Percentiles rank a stretch among this genome's conserved stretches.
Conservation (phyloP, 2,329 filamentous ascomycete genomes). For the Phialophora expanda region DNA sequence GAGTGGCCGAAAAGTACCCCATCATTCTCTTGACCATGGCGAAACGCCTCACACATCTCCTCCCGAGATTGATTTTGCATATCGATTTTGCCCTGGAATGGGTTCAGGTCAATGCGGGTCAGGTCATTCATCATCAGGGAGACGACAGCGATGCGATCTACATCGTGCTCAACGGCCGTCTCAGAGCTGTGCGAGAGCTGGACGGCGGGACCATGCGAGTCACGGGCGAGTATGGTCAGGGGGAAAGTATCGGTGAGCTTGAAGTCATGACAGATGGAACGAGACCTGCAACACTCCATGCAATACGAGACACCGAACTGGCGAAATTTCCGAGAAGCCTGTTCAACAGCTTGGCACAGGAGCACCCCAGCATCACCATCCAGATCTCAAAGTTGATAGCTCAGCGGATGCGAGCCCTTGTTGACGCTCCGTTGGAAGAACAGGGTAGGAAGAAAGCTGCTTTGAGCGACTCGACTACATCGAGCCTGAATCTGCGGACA, state of each 20-base stretch:
- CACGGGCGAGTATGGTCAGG: constrained; percentile 91
- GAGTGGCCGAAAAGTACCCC: constrained; percentile 90
- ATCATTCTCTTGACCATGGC: constrained; percentile 94
- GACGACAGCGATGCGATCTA: constrained; percentile 99
- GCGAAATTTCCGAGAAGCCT: constrained; percentile 94
- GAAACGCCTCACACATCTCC: constrained; percentile 85
- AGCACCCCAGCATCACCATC: constrained; percentile 97
- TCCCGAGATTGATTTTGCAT: constrained; percentile 88
- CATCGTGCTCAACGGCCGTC: constrained; percentile 90
- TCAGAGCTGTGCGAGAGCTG: constrained; percentile 82
- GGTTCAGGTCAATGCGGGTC: constrained; percentile 94
- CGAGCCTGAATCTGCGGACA: constrained; percentile 88
- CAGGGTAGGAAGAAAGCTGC: constrained; percentile 59
- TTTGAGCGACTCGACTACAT: constrained; percentile 57
- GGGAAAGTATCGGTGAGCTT: constrained; percentile 94
- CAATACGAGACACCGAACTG: constrained; percentile 93
- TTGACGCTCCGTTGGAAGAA: constrained; percentile 77
- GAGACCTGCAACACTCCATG: constrained; percentile 88
- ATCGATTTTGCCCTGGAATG: constrained; percentile 99
- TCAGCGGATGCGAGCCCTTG: constrained; percentile 84
- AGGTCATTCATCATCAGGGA: constrained; percentile 89
- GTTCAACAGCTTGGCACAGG: constrained; percentile 96
- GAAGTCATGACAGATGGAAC: constrained; percentile 95
- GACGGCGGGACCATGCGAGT: constrained; percentile 83
- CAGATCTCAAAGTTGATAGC: constrained; percentile 99